Percentiles rank a stretch among this genome's conserved stretches.
phyloP scores from a whole-genome alignment of 2,329 filamentous ascomycete species.

The Paracoccidioides lutzii region DNA sequence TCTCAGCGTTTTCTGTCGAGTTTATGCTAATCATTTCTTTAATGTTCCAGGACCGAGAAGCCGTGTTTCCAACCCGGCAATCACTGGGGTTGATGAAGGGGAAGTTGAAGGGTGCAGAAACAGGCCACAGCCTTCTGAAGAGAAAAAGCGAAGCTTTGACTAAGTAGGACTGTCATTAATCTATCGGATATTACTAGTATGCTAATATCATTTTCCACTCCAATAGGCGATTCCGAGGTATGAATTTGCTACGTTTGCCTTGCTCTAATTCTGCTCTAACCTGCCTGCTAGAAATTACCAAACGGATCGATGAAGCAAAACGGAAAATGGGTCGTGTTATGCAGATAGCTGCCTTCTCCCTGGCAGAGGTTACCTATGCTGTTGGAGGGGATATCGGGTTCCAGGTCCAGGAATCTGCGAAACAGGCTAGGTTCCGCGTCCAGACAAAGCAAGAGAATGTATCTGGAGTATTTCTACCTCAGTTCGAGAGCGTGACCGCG shows the following conservation, averaged over 20 bases:
- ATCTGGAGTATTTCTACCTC: slow-evolving; percentile 83
- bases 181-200: not conserved
- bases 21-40: slow-evolving; percentile 12
- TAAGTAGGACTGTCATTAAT: slow-evolving; percentile 50
- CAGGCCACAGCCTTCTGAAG: slow-evolving; percentile 87
- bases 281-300: slow-evolving; percentile 63
- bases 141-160: slow-evolving; percentile 96
- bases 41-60: slow-evolving; percentile 64
- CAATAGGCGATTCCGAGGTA: slow-evolving; percentile 75
- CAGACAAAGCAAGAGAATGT: slow-evolving; percentile 97
- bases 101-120: slow-evolving; percentile 89
- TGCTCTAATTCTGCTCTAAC: slow-evolving; percentile 7
- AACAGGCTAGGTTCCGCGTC: slow-evolving; percentile 81
- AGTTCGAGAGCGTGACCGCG: slow-evolving; percentile 80
- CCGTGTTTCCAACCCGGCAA: slow-evolving; percentile 96
- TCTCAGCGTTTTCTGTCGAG: not conserved
- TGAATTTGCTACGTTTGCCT: not conserved
- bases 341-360: slow-evolving; percentile 95
- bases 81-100: slow-evolving; percentile 94
- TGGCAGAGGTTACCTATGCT: slow-evolving; percentile 94
- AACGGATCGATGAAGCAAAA: slow-evolving; percentile 95
- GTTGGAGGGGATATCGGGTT: slow-evolving; percentile 92
- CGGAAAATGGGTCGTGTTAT: slow-evolving; percentile 98
- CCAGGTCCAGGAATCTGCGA: slow-evolving; percentile 92
- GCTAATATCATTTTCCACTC: slow-evolving; percentile 14